phyloP scores from a whole-genome alignment of 2,329 filamentous ascomycete species.

The Alternaria gaisen region DNA sequence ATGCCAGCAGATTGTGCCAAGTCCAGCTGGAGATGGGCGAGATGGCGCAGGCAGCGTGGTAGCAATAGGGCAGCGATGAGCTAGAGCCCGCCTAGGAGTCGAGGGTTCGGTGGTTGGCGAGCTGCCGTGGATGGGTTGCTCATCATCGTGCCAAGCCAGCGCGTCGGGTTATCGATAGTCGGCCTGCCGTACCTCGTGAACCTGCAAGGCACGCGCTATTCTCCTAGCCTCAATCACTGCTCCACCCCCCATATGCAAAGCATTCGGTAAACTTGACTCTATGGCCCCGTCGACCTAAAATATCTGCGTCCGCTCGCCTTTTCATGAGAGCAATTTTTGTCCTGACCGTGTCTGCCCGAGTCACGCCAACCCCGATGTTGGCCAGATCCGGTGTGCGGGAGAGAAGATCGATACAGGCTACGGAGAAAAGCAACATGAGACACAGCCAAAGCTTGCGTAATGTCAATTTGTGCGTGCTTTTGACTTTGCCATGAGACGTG shows the following conservation, averaged over 20 bases:
- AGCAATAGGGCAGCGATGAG: constrained; percentile 16
- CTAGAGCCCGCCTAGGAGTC: constrained; percentile 11
- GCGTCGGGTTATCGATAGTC: constrained; percentile 29
- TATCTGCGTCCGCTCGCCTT: not conserved
- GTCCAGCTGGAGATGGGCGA: constrained; percentile 1
- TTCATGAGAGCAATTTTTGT: not conserved
- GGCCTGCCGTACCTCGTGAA: constrained; percentile 15
- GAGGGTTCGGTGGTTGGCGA: constrained; percentile 13
- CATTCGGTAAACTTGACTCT: not conserved
- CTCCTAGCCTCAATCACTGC: constrained; percentile 2
- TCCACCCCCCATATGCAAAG: constrained; percentile 3
- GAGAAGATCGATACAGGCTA: not conserved
- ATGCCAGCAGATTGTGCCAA: constrained; percentile 15
- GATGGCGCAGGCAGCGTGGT: constrained; percentile 8
- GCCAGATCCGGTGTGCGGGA: not conserved
- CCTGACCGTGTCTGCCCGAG: not conserved
- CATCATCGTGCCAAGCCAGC: constrained; percentile 18
- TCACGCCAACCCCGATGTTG: not conserved
- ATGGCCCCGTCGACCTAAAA: not conserved
- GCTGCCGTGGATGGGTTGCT: constrained; percentile 4
- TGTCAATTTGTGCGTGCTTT: not conserved
- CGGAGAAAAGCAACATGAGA: not conserved
- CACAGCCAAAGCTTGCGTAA: not conserved
- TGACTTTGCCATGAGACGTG: not conserved
- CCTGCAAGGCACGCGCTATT: constrained; percentile 13